Evolutionary conservation across 2,329 filamentous ascomycete species (phyloP).

Genomic region (Alternaria brassicae): DNA sequence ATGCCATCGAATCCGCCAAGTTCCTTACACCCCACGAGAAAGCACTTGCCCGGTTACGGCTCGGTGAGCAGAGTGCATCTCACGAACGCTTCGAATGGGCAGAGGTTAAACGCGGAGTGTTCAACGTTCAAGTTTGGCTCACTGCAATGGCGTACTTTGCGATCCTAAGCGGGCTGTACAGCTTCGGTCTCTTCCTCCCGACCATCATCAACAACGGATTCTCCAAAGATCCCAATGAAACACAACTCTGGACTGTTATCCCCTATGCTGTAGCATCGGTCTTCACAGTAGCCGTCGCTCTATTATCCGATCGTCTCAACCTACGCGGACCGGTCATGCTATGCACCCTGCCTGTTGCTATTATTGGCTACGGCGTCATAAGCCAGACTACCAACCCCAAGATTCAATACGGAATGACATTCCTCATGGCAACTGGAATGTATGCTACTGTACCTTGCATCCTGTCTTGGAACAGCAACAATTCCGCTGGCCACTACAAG

Average conservation of each 20-base stretch:
- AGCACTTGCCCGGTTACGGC: constrained; percentile 56
- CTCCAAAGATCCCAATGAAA: constrained; percentile 62
- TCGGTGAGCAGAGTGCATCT: constrained; percentile 48
- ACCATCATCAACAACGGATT: constrained; percentile 68
- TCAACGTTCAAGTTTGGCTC: constrained; percentile 69
- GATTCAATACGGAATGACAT: constrained; percentile 70
- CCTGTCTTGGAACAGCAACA: constrained; percentile 72
- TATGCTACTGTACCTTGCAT: constrained; percentile 69
- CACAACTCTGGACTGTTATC: constrained; percentile 69
- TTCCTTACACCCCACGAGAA: constrained; percentile 64
- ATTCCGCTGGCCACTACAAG: constrained; percentile 73
- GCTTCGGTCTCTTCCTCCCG: constrained; percentile 70
- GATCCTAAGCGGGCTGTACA: constrained; percentile 65
- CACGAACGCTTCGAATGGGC: constrained; percentile 65
- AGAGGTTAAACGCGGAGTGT: constrained; percentile 67
- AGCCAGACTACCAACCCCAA: constrained; percentile 61
- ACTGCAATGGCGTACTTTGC: constrained; percentile 68
- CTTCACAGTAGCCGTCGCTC: constrained; percentile 60
- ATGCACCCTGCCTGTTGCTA: constrained; percentile 67
- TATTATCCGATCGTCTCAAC: constrained; percentile 67
- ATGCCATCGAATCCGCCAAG: constrained; percentile 60
- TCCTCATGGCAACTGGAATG: constrained; percentile 70
- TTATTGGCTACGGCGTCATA: constrained; percentile 70
- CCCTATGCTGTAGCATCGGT: constrained; percentile 68
- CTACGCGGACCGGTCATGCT: constrained; percentile 69